A percentile compares a stretch with the other conserved stretches of the same genome.
phyloP scores from a whole-genome alignment of 75 land plant genomes.

The Cunninghamia lanceolata region DNA sequence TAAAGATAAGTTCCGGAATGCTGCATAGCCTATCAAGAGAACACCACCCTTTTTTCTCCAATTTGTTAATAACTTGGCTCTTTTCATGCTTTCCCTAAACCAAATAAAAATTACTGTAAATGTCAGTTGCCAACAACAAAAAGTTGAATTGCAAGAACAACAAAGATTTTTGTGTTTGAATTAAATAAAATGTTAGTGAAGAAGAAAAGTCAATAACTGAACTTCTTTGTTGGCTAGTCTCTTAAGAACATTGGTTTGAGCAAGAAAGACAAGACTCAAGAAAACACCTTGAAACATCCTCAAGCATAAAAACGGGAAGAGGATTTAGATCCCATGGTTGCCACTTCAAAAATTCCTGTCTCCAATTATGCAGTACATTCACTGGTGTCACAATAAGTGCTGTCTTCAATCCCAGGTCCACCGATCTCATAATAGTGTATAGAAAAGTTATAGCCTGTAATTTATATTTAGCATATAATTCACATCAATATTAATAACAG shows the following conservation, averaged over 20 bases:
- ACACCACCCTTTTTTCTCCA: slow-evolving; percentile 91
- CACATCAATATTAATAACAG: not conserved
- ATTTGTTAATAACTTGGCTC: slow-evolving; percentile 53
- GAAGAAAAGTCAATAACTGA: not conserved
- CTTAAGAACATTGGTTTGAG: not conserved
- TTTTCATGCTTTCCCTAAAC: slow-evolving; percentile 61
- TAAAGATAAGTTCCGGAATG: slow-evolving; percentile 77
- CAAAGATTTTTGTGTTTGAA: not conserved
- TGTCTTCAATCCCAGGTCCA: slow-evolving; percentile 72
- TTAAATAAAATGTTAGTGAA: not conserved
- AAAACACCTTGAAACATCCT: slow-evolving; percentile 81
- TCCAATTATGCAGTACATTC: slow-evolving; percentile 97
- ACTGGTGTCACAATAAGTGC: slow-evolving; percentile 96
- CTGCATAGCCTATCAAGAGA: slow-evolving; percentile 84
- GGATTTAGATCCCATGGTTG: slow-evolving; percentile 63
- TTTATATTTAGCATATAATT: not conserved
- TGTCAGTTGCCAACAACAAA: not conserved
- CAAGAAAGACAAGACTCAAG: not conserved
- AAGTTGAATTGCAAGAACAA: not conserved
- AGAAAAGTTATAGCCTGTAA: slow-evolving; percentile 91
- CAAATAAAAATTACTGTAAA: not conserved
- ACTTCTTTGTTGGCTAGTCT: not conserved
- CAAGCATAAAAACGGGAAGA: slow-evolving; percentile 81
- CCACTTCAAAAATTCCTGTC: slow-evolving; percentile 91
- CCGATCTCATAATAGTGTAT: slow-evolving; percentile 77